phyloP scores from a whole-genome alignment of 106 monocot species.

The Alisma plantagoaquatica region DNA sequence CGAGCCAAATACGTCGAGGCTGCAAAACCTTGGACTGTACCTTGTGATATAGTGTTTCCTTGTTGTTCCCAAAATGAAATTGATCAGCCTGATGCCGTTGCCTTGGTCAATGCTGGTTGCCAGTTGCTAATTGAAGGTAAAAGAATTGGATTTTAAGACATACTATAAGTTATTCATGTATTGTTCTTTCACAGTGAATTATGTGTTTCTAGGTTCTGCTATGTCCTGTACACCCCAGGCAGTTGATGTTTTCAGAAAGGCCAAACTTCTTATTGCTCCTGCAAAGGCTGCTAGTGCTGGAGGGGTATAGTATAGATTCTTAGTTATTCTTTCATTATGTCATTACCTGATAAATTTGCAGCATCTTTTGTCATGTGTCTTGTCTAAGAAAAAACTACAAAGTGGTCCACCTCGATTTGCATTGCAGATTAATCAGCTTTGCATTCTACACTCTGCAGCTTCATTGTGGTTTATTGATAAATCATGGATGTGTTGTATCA shows the following conservation, averaged over 20 bases:
- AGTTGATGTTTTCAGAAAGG: slow-evolving; percentile 82
- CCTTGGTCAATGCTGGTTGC: slow-evolving; percentile 77
- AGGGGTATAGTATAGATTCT: slow-evolving; percentile 51
- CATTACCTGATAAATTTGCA: too few relatives aligned
- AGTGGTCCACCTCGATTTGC: too few relatives aligned
- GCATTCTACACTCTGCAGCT: too few relatives aligned
- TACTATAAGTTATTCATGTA: background rate
- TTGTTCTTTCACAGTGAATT: background rate
- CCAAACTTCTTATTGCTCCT: slow-evolving; percentile 82
- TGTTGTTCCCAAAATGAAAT: slow-evolving; percentile 98
- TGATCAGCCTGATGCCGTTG: slow-evolving; percentile 78
- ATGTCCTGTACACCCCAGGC: slow-evolving; percentile 98
- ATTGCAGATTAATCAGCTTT: too few relatives aligned
- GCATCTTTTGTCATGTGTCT: too few relatives aligned
- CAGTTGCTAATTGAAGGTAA: slow-evolving; percentile 86
- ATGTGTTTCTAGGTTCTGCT: slow-evolving; percentile 54
- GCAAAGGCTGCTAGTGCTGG: slow-evolving; percentile 90
- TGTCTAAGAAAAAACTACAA: too few relatives aligned
- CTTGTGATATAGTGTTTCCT: slow-evolving; percentile 89
- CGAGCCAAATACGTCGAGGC: slow-evolving; percentile 82
- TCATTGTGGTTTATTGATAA: too few relatives aligned
- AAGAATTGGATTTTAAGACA: background rate
- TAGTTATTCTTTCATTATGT: background rate
- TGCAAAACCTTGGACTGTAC: slow-evolving; percentile 91
- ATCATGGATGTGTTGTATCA: too few relatives aligned